Evolutionary conservation across 176 grass and related monocot species (phyloP), one percentile per base, ranked within the genome.

Genomic region (Musa schizocarpa): DNA sequence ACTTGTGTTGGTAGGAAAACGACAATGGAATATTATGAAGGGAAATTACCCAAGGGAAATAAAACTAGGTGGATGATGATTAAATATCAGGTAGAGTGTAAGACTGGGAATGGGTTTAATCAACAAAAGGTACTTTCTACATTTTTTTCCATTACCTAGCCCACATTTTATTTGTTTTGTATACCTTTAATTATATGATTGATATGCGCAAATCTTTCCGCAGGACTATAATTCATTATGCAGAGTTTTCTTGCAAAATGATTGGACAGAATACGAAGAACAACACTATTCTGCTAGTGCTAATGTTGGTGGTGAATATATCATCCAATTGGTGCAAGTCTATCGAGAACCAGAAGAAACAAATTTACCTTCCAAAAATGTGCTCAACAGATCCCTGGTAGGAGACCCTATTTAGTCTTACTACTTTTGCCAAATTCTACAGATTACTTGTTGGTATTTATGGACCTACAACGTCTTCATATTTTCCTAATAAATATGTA

Each of bases 191-290:
- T 22, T 27, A 13, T 24, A 65, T 63, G 22, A 73, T 63, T 85
- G 50, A 74, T 63, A 10, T 16, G 8, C 68, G 84, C 23, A n/a
- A 22, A 26, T 82, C 8, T 75, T 77, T 72, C 77, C 54, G 23
- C 82, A 94, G 91, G 87, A 80, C 21, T 76, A 88, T 73, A 83
- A 61, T 82, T 88, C 78, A 76, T 77, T 94, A 74, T 90, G 67
- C 76, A 87, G 72, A 86, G 54, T 94, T 59, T 86, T 83, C 66
- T 79, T 71, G 76, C 75, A 77, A 43, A 64, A 58, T 21, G 68
- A 74, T 9, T 48, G 73, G 51, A 10, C 62, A 52, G 72, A 76
- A 84, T 59, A 48, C 68, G 62, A 77, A 13, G 69, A 68, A 81
- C 63, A 69, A 65, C 62, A 79, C 43, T 79, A 56, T 21, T 79